A percentile compares a stretch with the other conserved stretches of the same genome.
Evolutionary conservation across 1,284 basidiomycete species (phyloP).

Genomic region (Wallemia mellicola): DNA sequence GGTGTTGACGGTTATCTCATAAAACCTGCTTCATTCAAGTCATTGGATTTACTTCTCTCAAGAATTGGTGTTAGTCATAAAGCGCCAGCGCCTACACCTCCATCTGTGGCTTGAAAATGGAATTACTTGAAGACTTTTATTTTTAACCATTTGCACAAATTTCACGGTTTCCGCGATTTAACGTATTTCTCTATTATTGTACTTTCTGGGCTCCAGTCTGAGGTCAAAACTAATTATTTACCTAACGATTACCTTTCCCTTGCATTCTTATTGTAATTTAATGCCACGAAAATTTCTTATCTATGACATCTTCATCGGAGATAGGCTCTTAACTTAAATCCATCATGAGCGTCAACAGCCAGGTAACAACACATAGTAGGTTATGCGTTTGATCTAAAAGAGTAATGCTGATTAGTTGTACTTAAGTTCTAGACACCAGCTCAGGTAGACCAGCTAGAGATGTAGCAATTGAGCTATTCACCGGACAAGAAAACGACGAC

Average conservation of each 20-base stretch:
- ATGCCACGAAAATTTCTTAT: neutral
- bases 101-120: too few relatives aligned
- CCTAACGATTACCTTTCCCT: neutral
- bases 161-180: too few relatives aligned
- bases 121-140: too few relatives aligned
- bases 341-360: neutral
- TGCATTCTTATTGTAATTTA: neutral
- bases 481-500: neutral
- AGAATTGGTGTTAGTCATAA: neutral
- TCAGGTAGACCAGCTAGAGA: neutral
- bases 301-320: neutral
- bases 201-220: neutral
- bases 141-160: too few relatives aligned
- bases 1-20: slow-evolving; percentile 82
- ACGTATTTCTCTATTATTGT: too few relatives aligned
- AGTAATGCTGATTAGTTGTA: neutral
- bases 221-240: neutral
- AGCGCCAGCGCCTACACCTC: neutral
- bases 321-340: neutral
- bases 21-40: slow-evolving; percentile 2
- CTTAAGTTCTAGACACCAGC: neutral
- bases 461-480: neutral
- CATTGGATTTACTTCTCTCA: neutral
- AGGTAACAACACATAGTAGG: neutral
- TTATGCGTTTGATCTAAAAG: neutral